Evolutionary conservation across 2,329 filamentous ascomycete genomes (phyloP), one percentile per base, ranked within the genome.

Genomic region (Emmonsiellopsis sp.): DNA sequence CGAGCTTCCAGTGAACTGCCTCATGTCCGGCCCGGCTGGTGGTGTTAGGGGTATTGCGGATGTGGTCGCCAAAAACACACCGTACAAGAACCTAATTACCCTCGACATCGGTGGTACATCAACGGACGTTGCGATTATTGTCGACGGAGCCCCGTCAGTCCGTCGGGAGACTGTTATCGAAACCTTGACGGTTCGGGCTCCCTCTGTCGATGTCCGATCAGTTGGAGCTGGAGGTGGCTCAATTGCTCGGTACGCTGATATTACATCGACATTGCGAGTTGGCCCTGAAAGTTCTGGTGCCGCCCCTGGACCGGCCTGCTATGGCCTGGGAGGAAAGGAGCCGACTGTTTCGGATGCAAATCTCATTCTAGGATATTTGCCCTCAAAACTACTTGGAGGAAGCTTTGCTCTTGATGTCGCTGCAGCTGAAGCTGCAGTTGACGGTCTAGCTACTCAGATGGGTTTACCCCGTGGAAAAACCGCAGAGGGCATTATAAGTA

Each of bases 91-190:
- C 42, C 62, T 77, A 30, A 76, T 77, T 50, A 77, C 74, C 0
- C 65, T 78, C 10, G 75, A 78, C 51, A 76, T 78, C 73, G 75
- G 75, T n/a, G 75, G 75, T 1, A 77, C 75, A 0, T 75, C 72
- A 5, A 76, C 75, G 0, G 75, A 78, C 52, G 75, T 73, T 55
- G 74, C 75, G 1, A 59, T 77, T 4, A 70, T 78, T 15, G 69
- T 70, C 16, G 66, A 73, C 15, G 70, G 71, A 2, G 68, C 72
- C 52, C 71, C 71, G 5, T 69, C 71, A 37, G 67, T 77, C 16
- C 70, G 75, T 41, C 65, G 74, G 35, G 74, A 77, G 57, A 77
- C 74, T 0, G 67, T 73, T 2, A 68, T 77, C 2, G 74, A 70
- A 0, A 61, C 68, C 5, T 59, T 77, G 2, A 72, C 73, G 1